Evolutionary conservation across 2,329 filamentous ascomycete species (phyloP).

Genomic region (Trichoderma simmonsii): DNA sequence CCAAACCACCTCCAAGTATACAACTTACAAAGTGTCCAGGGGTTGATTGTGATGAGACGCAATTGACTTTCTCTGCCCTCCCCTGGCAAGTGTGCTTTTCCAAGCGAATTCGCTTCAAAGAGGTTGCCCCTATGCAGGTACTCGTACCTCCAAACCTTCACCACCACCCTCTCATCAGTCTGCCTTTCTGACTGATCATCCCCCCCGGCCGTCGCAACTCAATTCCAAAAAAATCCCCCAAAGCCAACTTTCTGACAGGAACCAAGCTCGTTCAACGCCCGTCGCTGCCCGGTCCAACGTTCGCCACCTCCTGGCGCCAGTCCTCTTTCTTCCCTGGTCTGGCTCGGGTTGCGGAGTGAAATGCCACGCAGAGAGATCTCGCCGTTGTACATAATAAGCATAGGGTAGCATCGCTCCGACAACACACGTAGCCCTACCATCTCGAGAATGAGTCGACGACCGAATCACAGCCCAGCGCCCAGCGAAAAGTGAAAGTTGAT

Average conservation of each 20-base stretch:
- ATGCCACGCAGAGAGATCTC: background rate
- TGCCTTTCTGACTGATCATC: constrained; percentile 2
- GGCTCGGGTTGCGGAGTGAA: background rate
- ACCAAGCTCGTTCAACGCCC: background rate
- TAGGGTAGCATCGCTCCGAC: constrained; percentile 10
- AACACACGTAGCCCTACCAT: constrained; percentile 4
- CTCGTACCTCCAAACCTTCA: constrained; percentile 4
- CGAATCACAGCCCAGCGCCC: background rate
- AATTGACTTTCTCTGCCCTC: constrained; percentile 1
- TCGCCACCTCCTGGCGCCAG: constrained; percentile 11
- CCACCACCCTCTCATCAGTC: background rate
- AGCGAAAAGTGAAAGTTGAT: background rate
- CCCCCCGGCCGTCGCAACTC: background rate
- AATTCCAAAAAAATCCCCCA: background rate
- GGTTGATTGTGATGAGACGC: background rate
- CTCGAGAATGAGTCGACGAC: background rate
- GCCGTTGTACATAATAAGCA: background rate
- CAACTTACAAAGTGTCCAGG: background rate
- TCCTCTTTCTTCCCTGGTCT: background rate
- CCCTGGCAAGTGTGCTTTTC: background rate
- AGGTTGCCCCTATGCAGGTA: constrained; percentile 11
- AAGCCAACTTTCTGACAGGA: background rate
- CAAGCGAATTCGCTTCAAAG: background rate
- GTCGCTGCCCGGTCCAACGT: background rate
- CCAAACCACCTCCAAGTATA: background rate